Conservation (phyloP, 345 rosid species). For the Hypericum perforatum region DNA sequence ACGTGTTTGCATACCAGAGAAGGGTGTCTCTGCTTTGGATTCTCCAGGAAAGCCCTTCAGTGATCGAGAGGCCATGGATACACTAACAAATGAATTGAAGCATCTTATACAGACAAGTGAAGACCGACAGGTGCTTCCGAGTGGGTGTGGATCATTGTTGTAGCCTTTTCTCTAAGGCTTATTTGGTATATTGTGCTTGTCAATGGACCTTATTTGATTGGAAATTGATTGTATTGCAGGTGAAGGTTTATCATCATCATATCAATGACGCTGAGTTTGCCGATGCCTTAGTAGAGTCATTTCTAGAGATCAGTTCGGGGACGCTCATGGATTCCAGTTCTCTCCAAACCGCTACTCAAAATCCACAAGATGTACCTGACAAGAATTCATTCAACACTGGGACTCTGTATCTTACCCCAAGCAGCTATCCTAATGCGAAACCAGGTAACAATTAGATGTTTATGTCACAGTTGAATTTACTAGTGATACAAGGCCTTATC, state of each 20-base stretch:
- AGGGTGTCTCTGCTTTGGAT: constrained; percentile 81
- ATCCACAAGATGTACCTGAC: constrained; percentile 15
- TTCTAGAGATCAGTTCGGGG: constrained; percentile 45
- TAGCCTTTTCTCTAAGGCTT: constrained; percentile 6
- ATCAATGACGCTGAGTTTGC: constrained; percentile 86
- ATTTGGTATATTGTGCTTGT: background rate
- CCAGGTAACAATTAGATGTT: constrained; percentile 40
- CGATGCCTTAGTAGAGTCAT: constrained; percentile 61
- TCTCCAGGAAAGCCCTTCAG: constrained; percentile 62
- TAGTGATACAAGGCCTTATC: background rate
- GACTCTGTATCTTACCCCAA: constrained; percentile 45
- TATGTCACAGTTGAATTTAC: background rate
- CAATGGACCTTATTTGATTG: background rate
- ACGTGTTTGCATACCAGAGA: constrained; percentile 60
- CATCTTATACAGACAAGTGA: constrained; percentile 44
- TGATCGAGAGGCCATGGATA: constrained; percentile 65
- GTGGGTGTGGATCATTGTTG: constrained; percentile 2
- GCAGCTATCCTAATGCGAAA: constrained; percentile 67
- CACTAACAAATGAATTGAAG: constrained; percentile 54
- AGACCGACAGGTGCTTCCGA: constrained; percentile 46
- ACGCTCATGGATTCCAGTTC: constrained; percentile 18
- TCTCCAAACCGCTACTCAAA: constrained; percentile 21
- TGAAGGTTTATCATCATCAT: constrained; percentile 50
- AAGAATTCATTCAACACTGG: constrained; percentile 22
- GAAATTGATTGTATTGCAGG: constrained; percentile 28